Conservation (phyloP, 73 alveolate species). For the Paramecium tetraurelia region DNA sequence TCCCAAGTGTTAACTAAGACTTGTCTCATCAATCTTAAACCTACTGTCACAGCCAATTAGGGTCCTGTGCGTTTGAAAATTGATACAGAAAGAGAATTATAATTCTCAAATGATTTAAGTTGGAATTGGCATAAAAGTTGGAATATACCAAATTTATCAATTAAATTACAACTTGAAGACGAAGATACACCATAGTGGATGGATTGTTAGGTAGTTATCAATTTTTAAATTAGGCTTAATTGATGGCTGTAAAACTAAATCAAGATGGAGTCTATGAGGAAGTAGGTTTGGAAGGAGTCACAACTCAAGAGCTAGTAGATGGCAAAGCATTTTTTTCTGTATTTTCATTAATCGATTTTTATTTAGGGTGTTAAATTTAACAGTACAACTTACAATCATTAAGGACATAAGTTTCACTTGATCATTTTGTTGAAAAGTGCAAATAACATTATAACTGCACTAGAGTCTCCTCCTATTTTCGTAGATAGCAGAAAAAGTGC, state of each 20-base stretch:
- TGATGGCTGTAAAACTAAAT: background rate
- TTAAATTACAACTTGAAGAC: background rate
- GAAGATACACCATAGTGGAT: background rate
- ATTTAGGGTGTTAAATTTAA: conserved; percentile 58
- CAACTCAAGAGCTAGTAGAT: conserved; percentile 13
- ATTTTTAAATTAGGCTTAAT: background rate
- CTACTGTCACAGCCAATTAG: background rate
- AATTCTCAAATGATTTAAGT: conserved; percentile 56
- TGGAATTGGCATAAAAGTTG: conserved; percentile 81
- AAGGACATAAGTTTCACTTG: conserved; percentile 22
- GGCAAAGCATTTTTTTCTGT: conserved; percentile 62
- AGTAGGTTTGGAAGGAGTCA: conserved; percentile 55
- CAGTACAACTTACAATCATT: conserved; percentile 53
- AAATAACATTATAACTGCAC: conserved; percentile 21
- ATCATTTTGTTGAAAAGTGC: background rate
- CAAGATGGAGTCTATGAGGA: conserved; percentile 35
- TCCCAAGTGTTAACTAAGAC: background rate
- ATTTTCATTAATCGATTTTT: background rate
- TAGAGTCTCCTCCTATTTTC: conserved; percentile 37
- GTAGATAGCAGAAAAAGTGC: conserved; percentile 62
- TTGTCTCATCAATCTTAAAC: background rate
- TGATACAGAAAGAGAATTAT: conserved; percentile 70
- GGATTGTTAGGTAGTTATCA: conserved; percentile 49
- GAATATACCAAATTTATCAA: conserved; percentile 73
- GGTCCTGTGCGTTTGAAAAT: conserved; percentile 52